Evolutionary conservation across 2,329 filamentous ascomycete species (phyloP).

Genomic region (Hymenoscyphus fraxineus): DNA sequence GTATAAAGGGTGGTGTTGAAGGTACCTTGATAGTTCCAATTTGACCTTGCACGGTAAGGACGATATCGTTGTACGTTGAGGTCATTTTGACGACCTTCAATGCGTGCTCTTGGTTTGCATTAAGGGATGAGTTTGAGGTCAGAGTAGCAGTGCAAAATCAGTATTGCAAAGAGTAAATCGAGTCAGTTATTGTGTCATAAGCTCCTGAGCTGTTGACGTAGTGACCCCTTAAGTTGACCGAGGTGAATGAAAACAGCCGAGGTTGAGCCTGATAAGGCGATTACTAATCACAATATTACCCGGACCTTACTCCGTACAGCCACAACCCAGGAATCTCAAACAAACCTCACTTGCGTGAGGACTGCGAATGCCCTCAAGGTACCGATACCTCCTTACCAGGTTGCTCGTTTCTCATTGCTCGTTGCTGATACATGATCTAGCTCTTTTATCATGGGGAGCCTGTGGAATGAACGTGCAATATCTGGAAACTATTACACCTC

Average conservation of each 20-base stretch:
- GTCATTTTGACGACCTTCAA: neutral
- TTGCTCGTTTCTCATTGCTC: too few relatives aligned
- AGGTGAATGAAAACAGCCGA: constrained; percentile 1
- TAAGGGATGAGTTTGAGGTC: too few relatives aligned
- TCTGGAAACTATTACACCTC: too few relatives aligned
- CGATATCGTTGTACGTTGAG: constrained; percentile 38
- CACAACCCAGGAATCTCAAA: neutral
- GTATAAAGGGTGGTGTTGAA: too few relatives aligned
- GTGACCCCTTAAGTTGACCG: neutral
- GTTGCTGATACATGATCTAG: too few relatives aligned
- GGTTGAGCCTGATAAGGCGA: neutral
- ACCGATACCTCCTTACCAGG: neutral
- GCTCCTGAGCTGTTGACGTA: neutral
- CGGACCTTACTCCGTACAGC: neutral
- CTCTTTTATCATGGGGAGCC: too few relatives aligned
- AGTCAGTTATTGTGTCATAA: neutral
- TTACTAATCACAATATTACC: neutral
- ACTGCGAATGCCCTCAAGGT: neutral
- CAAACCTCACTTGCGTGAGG: neutral
- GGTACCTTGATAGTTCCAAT: constrained; percentile 43
- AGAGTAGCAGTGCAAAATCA: neutral
- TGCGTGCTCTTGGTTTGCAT: too few relatives aligned
- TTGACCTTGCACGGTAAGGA: constrained; percentile 40
- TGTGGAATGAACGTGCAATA: too few relatives aligned
- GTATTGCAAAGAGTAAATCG: neutral